These are phyloP conservation scores for Vanrija sp. DNA, from an alignment of 1,284 basidiomycete genomes.

Conservation along the genomic window DNA sequence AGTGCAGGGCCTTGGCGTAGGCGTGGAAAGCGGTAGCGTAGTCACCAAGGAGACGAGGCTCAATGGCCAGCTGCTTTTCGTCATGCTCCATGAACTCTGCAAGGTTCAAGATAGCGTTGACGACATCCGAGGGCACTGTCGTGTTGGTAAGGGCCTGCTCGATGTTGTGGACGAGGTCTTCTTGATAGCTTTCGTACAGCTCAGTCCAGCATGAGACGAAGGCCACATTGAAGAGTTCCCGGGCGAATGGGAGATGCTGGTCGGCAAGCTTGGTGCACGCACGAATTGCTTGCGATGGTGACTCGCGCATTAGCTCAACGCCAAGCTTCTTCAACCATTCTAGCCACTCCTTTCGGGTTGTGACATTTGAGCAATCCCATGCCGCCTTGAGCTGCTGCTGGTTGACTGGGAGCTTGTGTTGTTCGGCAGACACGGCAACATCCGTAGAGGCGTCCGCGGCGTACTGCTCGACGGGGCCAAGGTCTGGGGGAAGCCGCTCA, in stretches of 20 bases:
- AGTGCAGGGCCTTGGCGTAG: slow-evolving; percentile 96
- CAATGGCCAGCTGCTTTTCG: slow-evolving; percentile 92
- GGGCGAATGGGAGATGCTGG: slow-evolving; percentile 83
- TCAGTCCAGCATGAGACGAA: slow-evolving; percentile 98
- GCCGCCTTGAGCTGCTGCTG: slow-evolving; percentile 96
- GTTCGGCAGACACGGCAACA: slow-evolving; percentile 56
- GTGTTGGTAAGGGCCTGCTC: slow-evolving; percentile 80
- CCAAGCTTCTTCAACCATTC: slow-evolving; percentile 94
- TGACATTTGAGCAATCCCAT: slow-evolving; percentile 84
- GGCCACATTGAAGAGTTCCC: slow-evolving; percentile 95
- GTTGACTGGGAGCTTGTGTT: slow-evolving; percentile 87
- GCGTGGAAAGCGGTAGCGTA: slow-evolving; percentile 90
- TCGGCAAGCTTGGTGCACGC: slow-evolving; percentile 94
- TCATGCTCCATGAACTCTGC: slow-evolving; percentile 99
- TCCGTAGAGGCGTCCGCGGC: slow-evolving; percentile 27
- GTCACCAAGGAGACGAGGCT: slow-evolving; percentile 87
- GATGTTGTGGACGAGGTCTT: slow-evolving; percentile 87
- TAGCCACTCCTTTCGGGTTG: slow-evolving; percentile 84
- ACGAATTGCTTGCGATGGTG: slow-evolving; percentile 92
- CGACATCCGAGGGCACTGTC: slow-evolving; percentile 80
- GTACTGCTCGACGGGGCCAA: slow-evolving; percentile 50
- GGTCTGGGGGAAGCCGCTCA: slow-evolving; percentile 73
- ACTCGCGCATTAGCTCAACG: slow-evolving; percentile 97
- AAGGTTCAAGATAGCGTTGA: slow-evolving; percentile 91
- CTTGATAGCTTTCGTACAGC: slow-evolving; percentile 93